Percentiles rank a stretch among this genome's conserved stretches.
Evolutionary conservation across 2,329 filamentous ascomycete genomes (phyloP).

Genomic region (Periconia digitata): DNA sequence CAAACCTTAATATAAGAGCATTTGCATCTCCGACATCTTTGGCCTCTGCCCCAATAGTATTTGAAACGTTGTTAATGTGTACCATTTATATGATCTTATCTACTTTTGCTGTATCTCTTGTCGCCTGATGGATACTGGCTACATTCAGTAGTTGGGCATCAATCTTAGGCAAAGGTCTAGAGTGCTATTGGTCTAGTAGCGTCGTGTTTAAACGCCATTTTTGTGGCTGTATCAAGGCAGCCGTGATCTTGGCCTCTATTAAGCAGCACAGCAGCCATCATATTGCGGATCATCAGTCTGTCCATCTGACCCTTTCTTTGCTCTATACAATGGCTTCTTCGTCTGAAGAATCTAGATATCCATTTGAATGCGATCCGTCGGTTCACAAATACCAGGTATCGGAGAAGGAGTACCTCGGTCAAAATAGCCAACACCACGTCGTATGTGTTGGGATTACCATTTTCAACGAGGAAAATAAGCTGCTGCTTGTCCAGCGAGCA

Average conservation of each 20-base stretch:
- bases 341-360: not conserved
- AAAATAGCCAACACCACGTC: conserved; percentile 28
- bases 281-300: too few species aligned
- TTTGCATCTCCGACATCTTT: too few species aligned
- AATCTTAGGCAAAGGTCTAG: too few species aligned
- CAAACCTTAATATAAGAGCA: not conserved
- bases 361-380: conserved; percentile 24
- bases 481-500: conserved; percentile 41
- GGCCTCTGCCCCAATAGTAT: too few species aligned
- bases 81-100: too few species aligned
- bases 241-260: not conserved
- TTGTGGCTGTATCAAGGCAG: not conserved
- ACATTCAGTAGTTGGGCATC: too few species aligned
- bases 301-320: too few species aligned
- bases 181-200: not conserved
- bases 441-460: conserved; percentile 35
- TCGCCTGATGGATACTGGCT: too few species aligned
- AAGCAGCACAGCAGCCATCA: not conserved
- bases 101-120: too few species aligned
- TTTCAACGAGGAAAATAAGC: conserved; percentile 32
- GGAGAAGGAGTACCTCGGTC: conserved; percentile 28
- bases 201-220: not conserved
- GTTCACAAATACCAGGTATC: conserved; percentile 32
- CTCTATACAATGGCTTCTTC: too few species aligned
- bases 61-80: too few species aligned